Base-by-base conservation (phyloP, 495 filamentous ascomycete species). In the Chaetomium fimeti region DNA sequence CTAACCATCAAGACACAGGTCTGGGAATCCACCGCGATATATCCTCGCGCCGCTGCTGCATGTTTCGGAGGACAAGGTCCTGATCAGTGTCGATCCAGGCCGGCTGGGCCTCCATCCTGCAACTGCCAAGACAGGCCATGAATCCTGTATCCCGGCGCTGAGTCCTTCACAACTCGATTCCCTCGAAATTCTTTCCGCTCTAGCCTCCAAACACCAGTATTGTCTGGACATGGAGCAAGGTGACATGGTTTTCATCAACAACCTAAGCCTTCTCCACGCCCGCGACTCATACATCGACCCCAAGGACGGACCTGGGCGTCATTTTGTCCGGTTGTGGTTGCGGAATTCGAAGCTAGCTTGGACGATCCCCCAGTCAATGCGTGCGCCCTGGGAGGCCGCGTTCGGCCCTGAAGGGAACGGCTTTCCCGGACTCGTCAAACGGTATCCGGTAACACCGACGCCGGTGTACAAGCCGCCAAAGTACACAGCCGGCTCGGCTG, bases 211-310 rank as follows among this genome's bases (percentile, higher is more conserved):
- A 48, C 63, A 78, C 45, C 74, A 74, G 6, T 51, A 77, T 7
- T 66, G 32, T 22, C 68, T 89, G 6, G 73, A 83, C 27, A 79
- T 84, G 27, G 75, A 80, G 56, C 74, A 76, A 8, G 87, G 86
- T 0, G 87, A 90, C 70, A 76, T 89, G 18, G 72, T 85, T 45
- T 85, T 87, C 64, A 76, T 88, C 64, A 88, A 89, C 67, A 89
- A 90, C 61, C 75, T 86, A 28, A 76, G 76, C 6, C 69, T 87
- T 8, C 78, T 89, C 57, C 87, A 90, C 72, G 83, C 77, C 20
- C 77, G 84, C 2, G 79, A 81, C 40, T 65, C 75, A 3, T 86
- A 84, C 64, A 55, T 70, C 38, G 81, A 85, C 63, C 58, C 68
- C 3, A 53, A 57, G 16, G 57, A 60, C 18, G 63, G 66, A 11